phyloP scores from a whole-genome alignment of 305 asterid genomes.

The Fraxinus velutina region DNA sequence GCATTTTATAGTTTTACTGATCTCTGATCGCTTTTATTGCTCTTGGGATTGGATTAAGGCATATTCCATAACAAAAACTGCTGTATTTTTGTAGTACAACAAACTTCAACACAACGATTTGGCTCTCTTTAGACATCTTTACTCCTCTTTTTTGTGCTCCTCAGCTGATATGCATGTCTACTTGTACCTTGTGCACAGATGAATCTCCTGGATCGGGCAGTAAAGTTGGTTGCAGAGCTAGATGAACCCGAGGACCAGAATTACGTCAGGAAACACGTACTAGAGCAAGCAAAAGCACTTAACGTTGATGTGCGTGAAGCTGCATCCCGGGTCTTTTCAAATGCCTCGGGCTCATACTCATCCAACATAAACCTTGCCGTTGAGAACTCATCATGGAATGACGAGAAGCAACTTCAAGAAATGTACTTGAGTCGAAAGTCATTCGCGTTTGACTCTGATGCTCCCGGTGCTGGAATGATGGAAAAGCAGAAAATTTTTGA shows the following conservation, averaged over 20 bases:
- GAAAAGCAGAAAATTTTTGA: constrained; percentile 85
- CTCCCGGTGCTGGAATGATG: constrained; percentile 92
- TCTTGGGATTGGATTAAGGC: background rate
- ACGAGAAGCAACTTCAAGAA: constrained; percentile 96
- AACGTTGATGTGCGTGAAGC: constrained; percentile 85
- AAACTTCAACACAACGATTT: background rate
- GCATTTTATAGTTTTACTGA: background rate
- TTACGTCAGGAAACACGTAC: constrained; percentile 56
- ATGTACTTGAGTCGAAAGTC: constrained; percentile 98
- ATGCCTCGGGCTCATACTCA: constrained; percentile 93
- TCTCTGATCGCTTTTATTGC: background rate
- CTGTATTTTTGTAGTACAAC: background rate
- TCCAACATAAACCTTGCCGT: constrained; percentile 90
- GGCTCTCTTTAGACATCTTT: background rate
- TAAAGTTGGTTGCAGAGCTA: constrained; percentile 95
- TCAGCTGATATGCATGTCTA: constrained; percentile 4
- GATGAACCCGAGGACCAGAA: constrained; percentile 87
- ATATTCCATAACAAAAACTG: background rate
- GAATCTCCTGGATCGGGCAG: constrained; percentile 93
- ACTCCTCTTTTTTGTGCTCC: background rate
- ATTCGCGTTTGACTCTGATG: constrained; percentile 85
- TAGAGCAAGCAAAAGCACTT: constrained; percentile 52
- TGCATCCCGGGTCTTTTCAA: constrained; percentile 80
- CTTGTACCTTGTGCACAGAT: constrained; percentile 43
- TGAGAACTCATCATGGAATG: constrained; percentile 95